Conservation (phyloP, 345 rosid genomes). For the Erucastrum elatum region DNA sequence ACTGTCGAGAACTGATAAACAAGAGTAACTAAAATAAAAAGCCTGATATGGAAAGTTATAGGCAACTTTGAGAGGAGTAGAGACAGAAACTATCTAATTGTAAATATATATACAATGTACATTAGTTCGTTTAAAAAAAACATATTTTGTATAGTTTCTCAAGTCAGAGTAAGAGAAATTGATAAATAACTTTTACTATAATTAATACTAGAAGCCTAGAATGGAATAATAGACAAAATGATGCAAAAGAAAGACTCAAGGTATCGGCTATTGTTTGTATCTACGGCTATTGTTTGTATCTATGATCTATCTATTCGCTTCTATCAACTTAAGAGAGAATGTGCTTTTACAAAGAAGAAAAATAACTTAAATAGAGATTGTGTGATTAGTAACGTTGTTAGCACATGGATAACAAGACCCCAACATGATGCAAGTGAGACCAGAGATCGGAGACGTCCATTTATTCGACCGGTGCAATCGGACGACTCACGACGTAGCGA, state of each 20-base stretch:
- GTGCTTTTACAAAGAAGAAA: too few relatives aligned
- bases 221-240: background rate
- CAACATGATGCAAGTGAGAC: background rate
- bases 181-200: background rate
- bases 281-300: too few relatives aligned
- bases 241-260: background rate
- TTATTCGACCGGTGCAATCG: slow-evolving; percentile 27
- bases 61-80: too few relatives aligned
- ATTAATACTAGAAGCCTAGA: background rate
- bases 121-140: too few relatives aligned
- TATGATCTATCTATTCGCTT: background rate
- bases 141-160: too few relatives aligned
- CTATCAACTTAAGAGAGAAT: background rate
- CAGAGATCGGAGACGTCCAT: slow-evolving; percentile 11
- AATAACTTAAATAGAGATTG: too few relatives aligned
- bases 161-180: too few relatives aligned
- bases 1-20: too few relatives aligned
- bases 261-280: background rate
- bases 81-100: too few relatives aligned
- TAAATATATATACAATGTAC: background rate
- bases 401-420: background rate
- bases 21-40: too few relatives aligned
- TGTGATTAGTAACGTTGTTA: background rate
- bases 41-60: too few relatives aligned
- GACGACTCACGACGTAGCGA: slow-evolving; percentile 28